Percentiles rank a stretch among this genome's conserved stretches.
Conservation (phyloP, 2,329 filamentous ascomycete species). For the Colletotrichum theobromicola region DNA sequence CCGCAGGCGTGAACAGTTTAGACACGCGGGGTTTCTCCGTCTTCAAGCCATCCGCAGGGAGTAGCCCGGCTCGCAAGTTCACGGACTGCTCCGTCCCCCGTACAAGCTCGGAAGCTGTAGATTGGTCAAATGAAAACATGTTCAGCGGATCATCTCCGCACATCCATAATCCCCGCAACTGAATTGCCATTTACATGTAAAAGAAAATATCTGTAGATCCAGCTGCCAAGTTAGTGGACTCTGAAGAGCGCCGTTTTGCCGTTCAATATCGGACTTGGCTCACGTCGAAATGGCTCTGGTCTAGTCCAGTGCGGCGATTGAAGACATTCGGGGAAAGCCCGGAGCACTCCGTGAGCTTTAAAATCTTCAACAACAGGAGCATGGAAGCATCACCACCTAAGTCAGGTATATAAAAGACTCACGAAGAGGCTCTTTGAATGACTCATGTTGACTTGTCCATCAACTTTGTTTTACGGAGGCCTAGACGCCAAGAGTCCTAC, state of each 20-base stretch:
- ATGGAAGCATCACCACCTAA: not conserved
- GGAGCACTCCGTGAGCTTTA: not conserved
- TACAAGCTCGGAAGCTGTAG: constrained; percentile 23
- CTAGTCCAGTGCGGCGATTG: not conserved
- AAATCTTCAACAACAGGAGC: not conserved
- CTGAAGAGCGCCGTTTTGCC: not conserved
- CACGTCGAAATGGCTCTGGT: not conserved
- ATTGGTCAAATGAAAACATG: not conserved
- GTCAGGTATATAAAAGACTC: not conserved
- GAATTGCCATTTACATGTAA: not conserved
- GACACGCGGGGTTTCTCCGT: not conserved
- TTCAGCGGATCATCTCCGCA: not conserved
- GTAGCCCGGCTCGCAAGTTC: not conserved
- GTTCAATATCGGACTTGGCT: not conserved
- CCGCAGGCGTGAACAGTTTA: not conserved
- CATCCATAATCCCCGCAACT: not conserved
- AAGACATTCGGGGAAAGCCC: not conserved
- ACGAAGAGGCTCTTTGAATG: not conserved
- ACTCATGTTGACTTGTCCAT: not conserved
- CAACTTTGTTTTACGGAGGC: not conserved
- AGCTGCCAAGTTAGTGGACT: not conserved
- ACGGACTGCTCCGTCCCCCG: not conserved
- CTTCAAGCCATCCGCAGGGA: not conserved
- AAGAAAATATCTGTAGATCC: not conserved
- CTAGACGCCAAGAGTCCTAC: not conserved